These are phyloP conservation scores for Hypoxylon subgilvum DNA, from an alignment of 495 filamentous ascomycete species.

Conservation along the genomic window DNA sequence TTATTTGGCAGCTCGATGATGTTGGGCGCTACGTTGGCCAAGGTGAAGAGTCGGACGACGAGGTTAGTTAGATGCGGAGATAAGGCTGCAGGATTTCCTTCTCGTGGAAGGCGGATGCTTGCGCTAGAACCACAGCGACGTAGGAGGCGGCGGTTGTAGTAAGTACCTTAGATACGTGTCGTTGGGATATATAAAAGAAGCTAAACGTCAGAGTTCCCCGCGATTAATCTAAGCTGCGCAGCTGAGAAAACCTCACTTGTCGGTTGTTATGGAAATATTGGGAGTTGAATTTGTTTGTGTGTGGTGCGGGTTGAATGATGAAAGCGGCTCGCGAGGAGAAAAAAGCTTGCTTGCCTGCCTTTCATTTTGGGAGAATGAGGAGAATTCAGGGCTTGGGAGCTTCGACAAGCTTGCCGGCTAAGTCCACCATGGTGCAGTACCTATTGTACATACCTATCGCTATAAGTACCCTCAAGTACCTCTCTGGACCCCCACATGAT, in stretches of 20 bases:
- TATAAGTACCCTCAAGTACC: neutral
- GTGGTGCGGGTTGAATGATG: slow-evolving; percentile 44
- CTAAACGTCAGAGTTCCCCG: slow-evolving; percentile 16
- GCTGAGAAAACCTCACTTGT: slow-evolving; percentile 7
- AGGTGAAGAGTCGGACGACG: slow-evolving; percentile 15
- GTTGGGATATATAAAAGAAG: slow-evolving; percentile 10
- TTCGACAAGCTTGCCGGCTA: slow-evolving; percentile 39
- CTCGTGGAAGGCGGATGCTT: slow-evolving; percentile 7
- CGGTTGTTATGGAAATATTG: slow-evolving; percentile 31
- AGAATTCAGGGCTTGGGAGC: slow-evolving; percentile 19
- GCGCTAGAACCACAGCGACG: slow-evolving; percentile 10
- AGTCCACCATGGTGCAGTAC: too few relatives aligned
- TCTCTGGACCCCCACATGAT: neutral
- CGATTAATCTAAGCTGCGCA: slow-evolving; percentile 32
- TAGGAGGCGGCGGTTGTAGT: neutral
- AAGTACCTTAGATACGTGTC: slow-evolving; percentile 29
- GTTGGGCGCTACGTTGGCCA: slow-evolving; percentile 9
- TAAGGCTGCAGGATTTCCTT: slow-evolving; percentile 31
- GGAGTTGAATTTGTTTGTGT: slow-evolving; percentile 15
- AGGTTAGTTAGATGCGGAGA: slow-evolving; percentile 29
- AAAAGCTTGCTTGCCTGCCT: neutral
- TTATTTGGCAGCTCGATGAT: slow-evolving; percentile 3
- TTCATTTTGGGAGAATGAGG: slow-evolving; percentile 14
- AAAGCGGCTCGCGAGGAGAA: slow-evolving; percentile 39
- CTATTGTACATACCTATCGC: slow-evolving; percentile 11